Percentiles rank a stretch among this genome's conserved stretches.
Conservation (phyloP, 768 basidiomycete genomes). For the Megacollybia marginata region DNA sequence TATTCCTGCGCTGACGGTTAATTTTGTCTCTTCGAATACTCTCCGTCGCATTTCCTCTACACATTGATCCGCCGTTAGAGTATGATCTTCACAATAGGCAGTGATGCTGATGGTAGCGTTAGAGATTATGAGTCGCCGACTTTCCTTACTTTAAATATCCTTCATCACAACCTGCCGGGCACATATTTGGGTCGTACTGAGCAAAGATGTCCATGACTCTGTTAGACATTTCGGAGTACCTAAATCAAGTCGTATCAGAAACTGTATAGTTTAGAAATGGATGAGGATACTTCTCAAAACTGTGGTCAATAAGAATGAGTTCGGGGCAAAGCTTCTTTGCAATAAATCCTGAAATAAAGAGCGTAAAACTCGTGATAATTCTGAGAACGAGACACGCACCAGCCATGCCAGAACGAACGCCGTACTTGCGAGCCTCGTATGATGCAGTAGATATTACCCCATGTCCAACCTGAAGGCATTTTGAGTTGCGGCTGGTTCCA, state of each 20-base stretch:
- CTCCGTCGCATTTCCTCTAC: conserved; percentile 68
- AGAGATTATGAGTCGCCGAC: background rate
- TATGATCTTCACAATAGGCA: conserved; percentile 64
- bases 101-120: conserved; percentile 55
- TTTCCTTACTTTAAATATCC: conserved; percentile 74
- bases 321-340: conserved; percentile 93
- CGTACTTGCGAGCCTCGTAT: conserved; percentile 86
- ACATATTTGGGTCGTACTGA: conserved; percentile 73
- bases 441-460: conserved; percentile 87
- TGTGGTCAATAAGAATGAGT: conserved; percentile 58
- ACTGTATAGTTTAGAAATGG: too few relatives aligned
- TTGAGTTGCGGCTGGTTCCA: background rate
- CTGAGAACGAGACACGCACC: conserved; percentile 31
- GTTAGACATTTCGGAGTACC: conserved; percentile 64
- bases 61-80: conserved; percentile 62
- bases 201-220: conserved; percentile 64
- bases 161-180: conserved; percentile 77
- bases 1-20: conserved; percentile 94
- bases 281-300: conserved; percentile 22
- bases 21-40: conserved; percentile 69
- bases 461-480: conserved; percentile 44
- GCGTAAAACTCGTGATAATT: background rate
- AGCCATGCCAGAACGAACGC: conserved; percentile 95
- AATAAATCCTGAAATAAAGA: conserved; percentile 57
- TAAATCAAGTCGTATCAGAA: conserved; percentile 12